phyloP scores from a whole-genome alignment of 2,329 filamentous ascomycete genomes.

The Alternaria metachromatica region DNA sequence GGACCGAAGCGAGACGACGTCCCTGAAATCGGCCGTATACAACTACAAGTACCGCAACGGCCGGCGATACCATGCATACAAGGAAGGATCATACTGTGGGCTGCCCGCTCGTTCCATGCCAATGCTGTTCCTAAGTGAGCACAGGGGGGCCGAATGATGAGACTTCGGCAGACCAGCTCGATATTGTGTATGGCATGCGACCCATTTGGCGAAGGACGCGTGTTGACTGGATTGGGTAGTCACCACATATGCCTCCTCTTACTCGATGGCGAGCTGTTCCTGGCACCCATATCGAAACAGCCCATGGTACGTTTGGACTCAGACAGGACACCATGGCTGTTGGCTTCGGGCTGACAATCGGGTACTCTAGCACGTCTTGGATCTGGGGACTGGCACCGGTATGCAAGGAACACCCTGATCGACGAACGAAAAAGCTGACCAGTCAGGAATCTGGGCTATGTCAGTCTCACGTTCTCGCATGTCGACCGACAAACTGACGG shows the following conservation, averaged over 20 bases:
- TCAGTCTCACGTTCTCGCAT: conserved; percentile 12
- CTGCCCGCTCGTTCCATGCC: conserved; percentile 9
- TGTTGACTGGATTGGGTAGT: conserved; percentile 16
- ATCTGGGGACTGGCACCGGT: conserved; percentile 51
- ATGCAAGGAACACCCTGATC: conserved; percentile 3
- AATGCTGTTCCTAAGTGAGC: conserved; percentile 4
- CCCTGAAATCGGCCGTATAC: conserved; percentile 31
- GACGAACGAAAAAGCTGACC: conserved; percentile 12
- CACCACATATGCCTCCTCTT: conserved; percentile 37
- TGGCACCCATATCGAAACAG: conserved; percentile 30
- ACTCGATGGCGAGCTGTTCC: conserved; percentile 29
- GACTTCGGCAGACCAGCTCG: conserved; percentile 46
- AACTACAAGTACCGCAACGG: conserved; percentile 38
- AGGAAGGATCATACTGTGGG: conserved; percentile 33
- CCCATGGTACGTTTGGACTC: conserved; percentile 20
- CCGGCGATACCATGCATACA: conserved; percentile 38
- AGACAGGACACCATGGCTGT: not conserved
- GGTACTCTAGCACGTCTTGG: conserved; percentile 41
- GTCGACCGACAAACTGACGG: not conserved
- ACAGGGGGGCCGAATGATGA: conserved; percentile 46
- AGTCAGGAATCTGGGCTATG: conserved; percentile 51
- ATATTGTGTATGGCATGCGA: conserved; percentile 41
- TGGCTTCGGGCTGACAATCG: not conserved
- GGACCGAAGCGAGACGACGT: conserved; percentile 27
- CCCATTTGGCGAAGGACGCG: no score